Evolutionary conservation across 2,329 filamentous ascomycete species (phyloP).

Genomic region (Hawksworthiomyces lignivorus): DNA sequence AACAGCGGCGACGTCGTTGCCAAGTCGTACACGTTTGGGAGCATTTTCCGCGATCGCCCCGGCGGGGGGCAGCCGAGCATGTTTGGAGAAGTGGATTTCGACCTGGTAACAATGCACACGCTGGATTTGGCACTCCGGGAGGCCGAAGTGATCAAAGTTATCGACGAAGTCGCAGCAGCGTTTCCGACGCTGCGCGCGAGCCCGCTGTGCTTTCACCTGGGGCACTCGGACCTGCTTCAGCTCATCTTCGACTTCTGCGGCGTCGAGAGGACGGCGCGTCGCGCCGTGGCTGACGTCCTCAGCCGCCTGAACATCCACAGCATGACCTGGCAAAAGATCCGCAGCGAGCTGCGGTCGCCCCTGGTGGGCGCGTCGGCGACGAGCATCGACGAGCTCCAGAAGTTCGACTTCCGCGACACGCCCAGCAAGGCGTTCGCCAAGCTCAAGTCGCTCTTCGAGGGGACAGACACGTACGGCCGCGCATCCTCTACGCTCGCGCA

Average conservation of each 20-base stretch:
- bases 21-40: slow-evolving; percentile 80
- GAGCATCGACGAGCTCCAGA: slow-evolving; percentile 79
- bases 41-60: slow-evolving; percentile 72
- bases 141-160: slow-evolving; percentile 85
- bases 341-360: slow-evolving; percentile 73
- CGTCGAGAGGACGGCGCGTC: slow-evolving; percentile 60
- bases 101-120: slow-evolving; percentile 79
- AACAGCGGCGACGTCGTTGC: slow-evolving; percentile 52
- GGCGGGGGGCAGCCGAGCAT: slow-evolving; percentile 75
- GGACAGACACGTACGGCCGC: slow-evolving; percentile 62
- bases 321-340: slow-evolving; percentile 75
- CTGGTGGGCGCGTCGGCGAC: slow-evolving; percentile 77
- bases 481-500: slow-evolving; percentile 71
- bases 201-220: slow-evolving; percentile 82
- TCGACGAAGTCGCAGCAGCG: slow-evolving; percentile 79
- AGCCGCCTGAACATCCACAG: slow-evolving; percentile 80
- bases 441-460: slow-evolving; percentile 53
- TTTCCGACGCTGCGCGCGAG: slow-evolving; percentile 67
- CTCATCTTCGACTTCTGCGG: slow-evolving; percentile 87
- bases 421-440: slow-evolving; percentile 50
- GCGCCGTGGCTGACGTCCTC: slow-evolving; percentile 70
- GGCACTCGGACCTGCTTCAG: slow-evolving; percentile 79
- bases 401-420: slow-evolving; percentile 77
- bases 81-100: slow-evolving; percentile 89
- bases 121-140: slow-evolving; percentile 82